These are phyloP conservation scores for Metrosideros polymorpha DNA, from an alignment of 441 rosid species.

Conservation along the genomic window DNA sequence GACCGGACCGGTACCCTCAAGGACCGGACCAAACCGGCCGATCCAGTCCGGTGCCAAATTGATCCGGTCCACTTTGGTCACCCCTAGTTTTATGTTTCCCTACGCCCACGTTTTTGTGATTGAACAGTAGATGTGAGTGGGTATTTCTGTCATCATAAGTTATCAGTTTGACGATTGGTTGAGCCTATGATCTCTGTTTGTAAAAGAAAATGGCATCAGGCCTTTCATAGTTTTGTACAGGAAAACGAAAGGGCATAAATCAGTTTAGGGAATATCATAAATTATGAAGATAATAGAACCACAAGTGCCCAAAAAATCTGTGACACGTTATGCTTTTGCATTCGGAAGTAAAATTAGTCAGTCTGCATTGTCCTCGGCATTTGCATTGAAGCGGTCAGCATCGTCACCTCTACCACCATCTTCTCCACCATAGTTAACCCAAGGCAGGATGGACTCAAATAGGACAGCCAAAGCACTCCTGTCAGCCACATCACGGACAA, in stretches of 20 bases:
- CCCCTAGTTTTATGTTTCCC: neutral
- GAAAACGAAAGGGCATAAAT: neutral
- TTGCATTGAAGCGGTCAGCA: slow-evolving; percentile 24
- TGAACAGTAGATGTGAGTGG: neutral
- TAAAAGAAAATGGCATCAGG: neutral
- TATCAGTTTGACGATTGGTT: neutral
- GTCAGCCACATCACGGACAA: slow-evolving; percentile 42
- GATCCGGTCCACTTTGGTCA: too few relatives aligned
- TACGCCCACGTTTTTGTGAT: neutral
- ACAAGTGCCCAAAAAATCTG: neutral
- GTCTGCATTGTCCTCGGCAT: slow-evolving; percentile 19
- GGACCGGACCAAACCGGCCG: too few relatives aligned
- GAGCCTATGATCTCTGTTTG: neutral
- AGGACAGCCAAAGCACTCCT: slow-evolving; percentile 55
- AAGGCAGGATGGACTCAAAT: slow-evolving; percentile 72
- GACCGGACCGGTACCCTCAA: too few relatives aligned
- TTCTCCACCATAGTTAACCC: slow-evolving; percentile 50
- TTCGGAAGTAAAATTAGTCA: neutral
- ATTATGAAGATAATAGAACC: neutral
- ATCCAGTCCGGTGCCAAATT: too few relatives aligned
- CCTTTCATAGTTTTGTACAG: neutral
- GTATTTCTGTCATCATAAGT: neutral
- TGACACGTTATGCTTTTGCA: neutral
- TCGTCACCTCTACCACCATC: slow-evolving; percentile 27
- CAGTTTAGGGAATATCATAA: neutral